A percentile compares a stretch with the other conserved stretches of the same genome.
Evolutionary conservation across 2,329 filamentous ascomycete species (phyloP).

Genomic region (Xylariales sp.): DNA sequence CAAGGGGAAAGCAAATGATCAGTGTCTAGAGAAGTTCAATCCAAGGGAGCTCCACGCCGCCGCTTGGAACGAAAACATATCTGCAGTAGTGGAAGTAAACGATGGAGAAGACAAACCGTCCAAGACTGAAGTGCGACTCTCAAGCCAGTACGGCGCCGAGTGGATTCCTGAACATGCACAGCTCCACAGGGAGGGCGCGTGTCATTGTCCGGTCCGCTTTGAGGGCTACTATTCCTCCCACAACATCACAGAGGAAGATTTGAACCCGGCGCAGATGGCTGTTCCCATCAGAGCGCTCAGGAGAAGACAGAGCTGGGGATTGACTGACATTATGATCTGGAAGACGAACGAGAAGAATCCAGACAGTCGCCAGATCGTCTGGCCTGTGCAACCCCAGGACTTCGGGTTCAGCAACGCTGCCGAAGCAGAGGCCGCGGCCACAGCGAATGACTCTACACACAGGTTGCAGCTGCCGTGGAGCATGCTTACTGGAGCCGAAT

Average conservation of each 20-base stretch:
- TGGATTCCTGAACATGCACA: conserved; percentile 34
- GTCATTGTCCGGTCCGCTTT: conserved; percentile 28
- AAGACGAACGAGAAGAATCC: background rate
- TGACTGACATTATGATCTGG: conserved; percentile 3
- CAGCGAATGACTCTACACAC: background rate
- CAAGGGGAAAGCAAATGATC: background rate
- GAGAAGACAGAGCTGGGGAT: background rate
- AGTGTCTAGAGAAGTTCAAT: too few species aligned
- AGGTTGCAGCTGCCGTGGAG: background rate
- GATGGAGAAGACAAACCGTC: conserved; percentile 7
- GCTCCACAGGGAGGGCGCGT: conserved; percentile 28
- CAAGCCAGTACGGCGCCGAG: conserved; percentile 33
- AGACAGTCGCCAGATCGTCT: background rate
- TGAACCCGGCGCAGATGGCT: background rate
- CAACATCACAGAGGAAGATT: conserved; percentile 1
- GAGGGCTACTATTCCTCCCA: conserved; percentile 21
- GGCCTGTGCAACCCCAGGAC: background rate
- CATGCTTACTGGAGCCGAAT: background rate
- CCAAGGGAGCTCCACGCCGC: background rate
- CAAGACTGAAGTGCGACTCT: conserved; percentile 24
- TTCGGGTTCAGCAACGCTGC: conserved; percentile 1
- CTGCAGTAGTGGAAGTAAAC: conserved; percentile 12
- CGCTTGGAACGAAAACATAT: conserved; percentile 6
- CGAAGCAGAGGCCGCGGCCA: background rate
- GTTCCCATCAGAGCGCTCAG: background rate